Base-by-base conservation (phyloP, 495 filamentous ascomycete species). In the Annulohypoxylon moriforme region DNA sequence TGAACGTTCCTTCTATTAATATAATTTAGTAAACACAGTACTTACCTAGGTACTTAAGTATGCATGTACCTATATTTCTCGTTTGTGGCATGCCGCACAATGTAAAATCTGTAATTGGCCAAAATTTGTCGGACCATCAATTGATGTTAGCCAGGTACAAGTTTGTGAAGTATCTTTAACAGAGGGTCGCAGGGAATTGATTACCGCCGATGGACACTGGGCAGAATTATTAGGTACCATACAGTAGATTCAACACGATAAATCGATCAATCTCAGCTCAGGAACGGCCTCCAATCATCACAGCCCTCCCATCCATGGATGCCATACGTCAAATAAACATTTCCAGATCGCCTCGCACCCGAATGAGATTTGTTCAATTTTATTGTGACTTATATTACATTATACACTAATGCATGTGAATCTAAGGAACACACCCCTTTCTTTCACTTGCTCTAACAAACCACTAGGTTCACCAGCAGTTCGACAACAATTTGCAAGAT, bases 231-330 rank as follows among this genome's bases (percentile, higher is more conserved):
- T 36, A 36, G 33, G n/a, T n/a, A n/a, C 10, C 16, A 27, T 33
- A 36, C 8, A 25, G 27, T n/a, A n/a, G n/a, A n/a, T n/a, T n/a
- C n/a, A n/a, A 9, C 20, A 52, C 44, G 27, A 64, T 55, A 60
- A 40, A 38, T 38, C 58, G 18, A 56, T 20, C 62, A 64, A 34
- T 42, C 36, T 64, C 67, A 70, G 53, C 67, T 64, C 55, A 64
- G 53, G 55, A 38, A 64, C 50, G 10, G n/a, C 67, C 47, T 50
- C 67, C 67, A 70, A 64, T 70, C 67, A 69, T 44, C 42, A 13
- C 5, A 36, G 3, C 18, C 0, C n/a, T 44, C 31, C 18, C 18
- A 33, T n/a, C n/a, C n/a, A n/a, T n/a, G n/a, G n/a, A n/a, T 36
- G 44, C 40, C 57, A n/a, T 20, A 47, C 20, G 20, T 33, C 38